Conservation (phyloP, 257 asterid genomes). For the Plantago ovata region DNA sequence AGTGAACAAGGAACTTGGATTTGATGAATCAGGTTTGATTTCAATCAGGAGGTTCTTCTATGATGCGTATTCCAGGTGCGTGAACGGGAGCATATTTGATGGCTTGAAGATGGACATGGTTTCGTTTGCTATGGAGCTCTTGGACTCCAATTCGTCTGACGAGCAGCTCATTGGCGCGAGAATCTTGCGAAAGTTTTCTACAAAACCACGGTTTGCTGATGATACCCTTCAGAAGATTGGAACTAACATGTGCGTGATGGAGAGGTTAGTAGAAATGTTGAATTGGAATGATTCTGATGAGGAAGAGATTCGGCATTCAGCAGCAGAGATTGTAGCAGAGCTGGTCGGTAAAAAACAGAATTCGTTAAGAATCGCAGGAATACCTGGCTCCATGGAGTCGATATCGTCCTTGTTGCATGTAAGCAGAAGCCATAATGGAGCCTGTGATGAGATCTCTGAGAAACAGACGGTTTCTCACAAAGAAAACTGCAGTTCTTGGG, state of each 20-base stretch:
- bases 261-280: slow-evolving; percentile 79
- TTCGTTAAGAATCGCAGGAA: slow-evolving; percentile 66
- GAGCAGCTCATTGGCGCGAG: slow-evolving; percentile 86
- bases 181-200: slow-evolving; percentile 52
- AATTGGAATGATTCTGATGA: slow-evolving; percentile 86
- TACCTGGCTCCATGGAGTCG: slow-evolving; percentile 82
- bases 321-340: slow-evolving; percentile 66
- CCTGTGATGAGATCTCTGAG: slow-evolving; percentile 68
- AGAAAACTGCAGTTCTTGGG: slow-evolving; percentile 55
- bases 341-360: slow-evolving; percentile 67
- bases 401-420: slow-evolving; percentile 66
- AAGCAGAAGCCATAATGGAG: slow-evolving; percentile 44
- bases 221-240: slow-evolving; percentile 94
- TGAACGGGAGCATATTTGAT: slow-evolving; percentile 84
- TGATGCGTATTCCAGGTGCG: slow-evolving; percentile 75
- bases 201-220: slow-evolving; percentile 38
- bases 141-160: slow-evolving; percentile 67
- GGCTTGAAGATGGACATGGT: slow-evolving; percentile 96
- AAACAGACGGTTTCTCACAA: slow-evolving; percentile 42
- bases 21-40: slow-evolving; percentile 64
- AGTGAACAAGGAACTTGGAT: slow-evolving; percentile 64
- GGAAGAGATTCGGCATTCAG: slow-evolving; percentile 71
- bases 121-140: slow-evolving; percentile 73
- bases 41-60: slow-evolving; percentile 75
- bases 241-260: slow-evolving; percentile 57